Evolutionary conservation across 2,329 filamentous ascomycete genomes (phyloP).

Genomic region (Phyllosticta ampelicida): DNA sequence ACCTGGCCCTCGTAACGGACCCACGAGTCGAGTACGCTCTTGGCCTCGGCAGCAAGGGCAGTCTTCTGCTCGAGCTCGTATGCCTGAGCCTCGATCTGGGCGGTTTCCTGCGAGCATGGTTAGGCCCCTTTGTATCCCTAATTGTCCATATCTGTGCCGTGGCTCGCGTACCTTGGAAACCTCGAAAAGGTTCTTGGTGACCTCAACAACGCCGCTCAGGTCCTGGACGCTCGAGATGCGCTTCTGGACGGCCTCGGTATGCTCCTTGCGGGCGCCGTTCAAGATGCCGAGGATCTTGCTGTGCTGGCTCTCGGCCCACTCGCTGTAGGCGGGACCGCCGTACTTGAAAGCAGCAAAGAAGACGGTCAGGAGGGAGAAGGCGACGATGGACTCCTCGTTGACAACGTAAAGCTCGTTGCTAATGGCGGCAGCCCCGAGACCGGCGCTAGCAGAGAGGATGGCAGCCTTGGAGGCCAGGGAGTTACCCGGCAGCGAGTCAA

Average conservation of each 20-base stretch:
- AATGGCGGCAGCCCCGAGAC: conserved; percentile 85
- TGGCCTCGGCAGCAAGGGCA: conserved; percentile 83
- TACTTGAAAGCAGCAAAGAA: conserved; percentile 91
- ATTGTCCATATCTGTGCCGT: not conserved
- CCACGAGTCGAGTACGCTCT: conserved; percentile 94
- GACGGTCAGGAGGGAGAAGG: conserved; percentile 83
- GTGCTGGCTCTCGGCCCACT: conserved; percentile 84
- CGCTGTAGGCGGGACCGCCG: conserved; percentile 79
- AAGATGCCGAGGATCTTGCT: conserved; percentile 91
- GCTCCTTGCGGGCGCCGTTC: conserved; percentile 86
- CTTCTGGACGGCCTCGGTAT: conserved; percentile 89
- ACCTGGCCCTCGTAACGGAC: conserved; percentile 97
- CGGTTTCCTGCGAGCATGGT: conserved; percentile 64
- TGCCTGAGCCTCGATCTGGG: conserved; percentile 86
- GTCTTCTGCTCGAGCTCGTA: conserved; percentile 97
- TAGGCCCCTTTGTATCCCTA: conserved; percentile 14
- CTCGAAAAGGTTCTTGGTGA: conserved; percentile 94
- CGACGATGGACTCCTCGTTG: conserved; percentile 96
- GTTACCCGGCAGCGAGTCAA: conserved; percentile 87
- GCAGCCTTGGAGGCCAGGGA: conserved; percentile 91
- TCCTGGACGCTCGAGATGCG: conserved; percentile 92
- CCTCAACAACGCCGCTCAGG: conserved; percentile 85
- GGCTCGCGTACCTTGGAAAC: conserved; percentile 74
- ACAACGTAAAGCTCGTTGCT: conserved; percentile 99
- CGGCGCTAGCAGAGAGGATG: conserved; percentile 86